Evolutionary conservation across 2,329 filamentous ascomycete species (phyloP).

Genomic region (Sporothrix pallida): DNA sequence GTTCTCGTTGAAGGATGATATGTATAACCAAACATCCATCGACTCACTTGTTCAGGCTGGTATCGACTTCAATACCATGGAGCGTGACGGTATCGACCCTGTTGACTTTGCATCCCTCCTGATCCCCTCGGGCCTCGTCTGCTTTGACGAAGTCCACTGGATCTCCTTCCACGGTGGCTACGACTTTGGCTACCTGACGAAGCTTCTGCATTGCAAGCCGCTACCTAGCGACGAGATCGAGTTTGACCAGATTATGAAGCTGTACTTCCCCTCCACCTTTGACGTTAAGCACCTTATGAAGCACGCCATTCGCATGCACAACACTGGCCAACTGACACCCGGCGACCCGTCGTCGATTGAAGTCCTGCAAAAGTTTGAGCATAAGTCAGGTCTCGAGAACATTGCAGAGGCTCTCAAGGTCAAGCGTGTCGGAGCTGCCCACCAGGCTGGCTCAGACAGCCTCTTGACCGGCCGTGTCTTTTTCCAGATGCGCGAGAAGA

Average conservation of each 20-base stretch:
- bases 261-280: conserved; percentile 91
- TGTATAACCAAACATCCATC: conserved; percentile 96
- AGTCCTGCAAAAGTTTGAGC: conserved; percentile 82
- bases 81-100: conserved; percentile 88
- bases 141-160: conserved; percentile 89
- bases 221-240: conserved; percentile 88
- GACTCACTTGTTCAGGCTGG: conserved; percentile 87
- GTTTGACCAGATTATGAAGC: conserved; percentile 86
- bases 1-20: conserved; percentile 91
- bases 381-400: conserved; percentile 90
- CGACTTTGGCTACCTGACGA: conserved; percentile 96
- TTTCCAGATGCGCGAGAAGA: conserved; percentile 87
- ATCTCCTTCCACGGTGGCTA: conserved; percentile 98
- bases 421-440: conserved; percentile 82
- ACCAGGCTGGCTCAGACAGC: conserved; percentile 93
- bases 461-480: conserved; percentile 93
- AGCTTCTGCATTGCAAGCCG: conserved; percentile 82
- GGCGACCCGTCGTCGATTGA: conserved; percentile 69
- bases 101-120: conserved; percentile 86
- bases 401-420: conserved; percentile 93
- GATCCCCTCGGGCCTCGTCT: conserved; percentile 89
- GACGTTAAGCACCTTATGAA: conserved; percentile 99
- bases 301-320: conserved; percentile 74
- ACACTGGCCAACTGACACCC: conserved; percentile 66
- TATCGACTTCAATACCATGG: conserved; percentile 86